These are phyloP conservation scores for Phytophthora cryptogea DNA, from an alignment of 352 stramenopile species.

Conservation along the genomic window DNA sequence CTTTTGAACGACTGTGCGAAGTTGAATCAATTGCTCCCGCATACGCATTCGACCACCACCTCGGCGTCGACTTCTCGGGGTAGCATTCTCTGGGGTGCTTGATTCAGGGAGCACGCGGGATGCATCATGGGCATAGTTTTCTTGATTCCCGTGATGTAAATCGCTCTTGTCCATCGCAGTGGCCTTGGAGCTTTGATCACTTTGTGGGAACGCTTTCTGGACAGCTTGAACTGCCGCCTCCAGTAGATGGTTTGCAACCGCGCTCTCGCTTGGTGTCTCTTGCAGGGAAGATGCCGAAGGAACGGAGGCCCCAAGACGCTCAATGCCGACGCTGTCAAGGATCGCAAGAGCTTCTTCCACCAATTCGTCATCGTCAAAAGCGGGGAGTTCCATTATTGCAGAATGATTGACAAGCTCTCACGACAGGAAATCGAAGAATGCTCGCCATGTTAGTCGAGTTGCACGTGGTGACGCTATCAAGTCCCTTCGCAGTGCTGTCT, in stretches of 20 bases:
- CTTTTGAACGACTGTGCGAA: constrained; percentile 22
- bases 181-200: neutral
- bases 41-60: constrained; percentile 14
- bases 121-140: neutral
- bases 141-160: neutral
- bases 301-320: constrained; percentile 8
- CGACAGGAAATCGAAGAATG: constrained; percentile 21
- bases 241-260: constrained; percentile 13
- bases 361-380: constrained; percentile 17
- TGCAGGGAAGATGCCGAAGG: neutral
- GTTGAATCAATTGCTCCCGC: constrained; percentile 26
- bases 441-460: constrained; percentile 3
- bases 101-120: neutral
- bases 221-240: constrained; percentile 20
- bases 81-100: neutral
- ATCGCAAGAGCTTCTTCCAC: constrained; percentile 27
- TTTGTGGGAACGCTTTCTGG: constrained; percentile 5
- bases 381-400: constrained; percentile 9
- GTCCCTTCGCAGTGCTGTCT: neutral
- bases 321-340: constrained; percentile 24
- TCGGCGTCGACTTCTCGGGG: constrained; percentile 8
- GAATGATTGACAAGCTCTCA: constrained; percentile 3
- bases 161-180: neutral
- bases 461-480: constrained; percentile 12
- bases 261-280: constrained; percentile 3